Percentiles rank a stretch among this genome's conserved stretches.
These are phyloP conservation scores for Vickermania ingenoplastis DNA, from an alignment of 208 protist species.

Conservation along the genomic window DNA sequence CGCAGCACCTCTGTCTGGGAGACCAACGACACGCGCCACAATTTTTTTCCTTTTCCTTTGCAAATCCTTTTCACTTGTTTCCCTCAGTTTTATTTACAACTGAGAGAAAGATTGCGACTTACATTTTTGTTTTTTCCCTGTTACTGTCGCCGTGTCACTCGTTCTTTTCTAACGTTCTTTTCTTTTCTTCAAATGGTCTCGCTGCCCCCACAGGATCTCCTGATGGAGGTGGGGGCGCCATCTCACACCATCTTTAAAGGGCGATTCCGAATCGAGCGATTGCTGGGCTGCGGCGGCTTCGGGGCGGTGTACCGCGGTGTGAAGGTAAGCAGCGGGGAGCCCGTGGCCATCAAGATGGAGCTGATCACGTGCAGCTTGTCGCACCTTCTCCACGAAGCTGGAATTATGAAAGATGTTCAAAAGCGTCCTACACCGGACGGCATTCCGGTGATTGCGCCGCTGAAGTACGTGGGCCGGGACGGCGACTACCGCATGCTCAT, in stretches of 20 bases:
- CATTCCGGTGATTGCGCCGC: constrained; percentile 88
- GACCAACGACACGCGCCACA: too few relatives aligned
- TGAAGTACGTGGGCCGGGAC: constrained; percentile 96
- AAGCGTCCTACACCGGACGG: constrained; percentile 32
- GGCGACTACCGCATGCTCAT: constrained; percentile 98
- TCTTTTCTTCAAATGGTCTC: too few relatives aligned
- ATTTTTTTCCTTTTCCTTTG: too few relatives aligned
- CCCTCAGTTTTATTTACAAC: too few relatives aligned
- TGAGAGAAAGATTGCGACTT: too few relatives aligned
- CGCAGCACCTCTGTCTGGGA: too few relatives aligned
- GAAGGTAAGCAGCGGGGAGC: constrained; percentile 46
- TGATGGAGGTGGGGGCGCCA: too few relatives aligned
- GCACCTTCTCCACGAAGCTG: constrained; percentile 98
- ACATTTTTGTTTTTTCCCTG: too few relatives aligned
- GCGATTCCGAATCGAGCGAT: constrained; percentile 41
- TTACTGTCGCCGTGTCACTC: too few relatives aligned
- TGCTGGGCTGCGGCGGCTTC: constrained; percentile 96
- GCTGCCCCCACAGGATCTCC: too few relatives aligned
- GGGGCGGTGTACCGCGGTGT: constrained; percentile 94
- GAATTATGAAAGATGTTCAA: constrained; percentile 85
- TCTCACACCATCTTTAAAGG: constrained; percentile 70
- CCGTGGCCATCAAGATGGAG: constrained; percentile 75
- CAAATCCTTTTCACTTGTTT: too few relatives aligned
- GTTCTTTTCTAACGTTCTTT: too few relatives aligned
- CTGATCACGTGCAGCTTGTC: constrained; percentile 76